phyloP scores from a whole-genome alignment of 495 filamentous ascomycete species.

The Lasiosphaeria hispida region DNA sequence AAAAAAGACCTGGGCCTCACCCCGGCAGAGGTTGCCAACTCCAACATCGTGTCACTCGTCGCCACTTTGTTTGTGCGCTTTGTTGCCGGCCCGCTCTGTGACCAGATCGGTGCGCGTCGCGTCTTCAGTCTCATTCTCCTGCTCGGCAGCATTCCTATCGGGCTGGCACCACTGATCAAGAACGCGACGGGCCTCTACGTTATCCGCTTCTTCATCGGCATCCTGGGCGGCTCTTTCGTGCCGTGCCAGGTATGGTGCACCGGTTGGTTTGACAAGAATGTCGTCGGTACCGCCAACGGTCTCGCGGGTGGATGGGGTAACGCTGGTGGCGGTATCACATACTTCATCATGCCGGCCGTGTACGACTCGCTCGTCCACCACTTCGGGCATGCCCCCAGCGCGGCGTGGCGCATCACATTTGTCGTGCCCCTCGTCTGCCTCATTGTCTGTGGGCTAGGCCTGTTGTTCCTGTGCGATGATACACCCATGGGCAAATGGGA shows the following conservation, averaged over 20 bases:
- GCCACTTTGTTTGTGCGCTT: constrained; percentile 83
- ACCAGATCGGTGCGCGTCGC: constrained; percentile 75
- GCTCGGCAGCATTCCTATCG: constrained; percentile 76
- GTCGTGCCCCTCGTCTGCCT: constrained; percentile 81
- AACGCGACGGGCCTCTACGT: constrained; percentile 68
- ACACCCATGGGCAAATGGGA: constrained; percentile 82
- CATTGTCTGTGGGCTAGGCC: constrained; percentile 56
- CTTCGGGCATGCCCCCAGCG: constrained; percentile 55
- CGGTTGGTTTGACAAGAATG: constrained; percentile 92
- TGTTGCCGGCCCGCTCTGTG: constrained; percentile 79
- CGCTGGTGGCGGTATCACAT: constrained; percentile 81
- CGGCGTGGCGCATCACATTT: constrained; percentile 83
- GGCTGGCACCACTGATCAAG: constrained; percentile 73
- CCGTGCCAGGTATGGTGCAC: constrained; percentile 97
- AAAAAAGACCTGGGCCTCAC: constrained; percentile 72
- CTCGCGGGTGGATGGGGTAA: constrained; percentile 86
- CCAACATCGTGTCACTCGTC: constrained; percentile 82
- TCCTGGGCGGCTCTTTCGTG: constrained; percentile 86
- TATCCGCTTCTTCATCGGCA: constrained; percentile 88
- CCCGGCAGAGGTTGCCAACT: constrained; percentile 73
- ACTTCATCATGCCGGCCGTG: constrained; percentile 93
- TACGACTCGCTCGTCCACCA: constrained; percentile 70
- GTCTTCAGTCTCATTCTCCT: constrained; percentile 80
- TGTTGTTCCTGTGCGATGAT: constrained; percentile 75
- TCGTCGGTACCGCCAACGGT: constrained; percentile 88